These are phyloP conservation scores for Purshia tridentata DNA, from an alignment of 306 rosid species.

Conservation along the genomic window DNA sequence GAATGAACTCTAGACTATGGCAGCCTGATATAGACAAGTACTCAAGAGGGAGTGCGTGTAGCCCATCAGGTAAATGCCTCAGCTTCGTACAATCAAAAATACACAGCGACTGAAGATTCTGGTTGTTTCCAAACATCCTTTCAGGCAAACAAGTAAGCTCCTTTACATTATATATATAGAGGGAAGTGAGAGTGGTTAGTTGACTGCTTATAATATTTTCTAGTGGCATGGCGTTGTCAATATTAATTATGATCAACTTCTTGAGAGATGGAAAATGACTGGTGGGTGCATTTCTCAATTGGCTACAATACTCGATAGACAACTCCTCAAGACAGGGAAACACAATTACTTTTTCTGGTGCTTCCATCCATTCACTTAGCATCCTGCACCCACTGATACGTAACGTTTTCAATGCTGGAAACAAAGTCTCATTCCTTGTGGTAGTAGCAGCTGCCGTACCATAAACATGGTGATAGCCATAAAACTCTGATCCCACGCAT, in stretches of 20 bases:
- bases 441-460: background rate
- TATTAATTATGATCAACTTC: background rate
- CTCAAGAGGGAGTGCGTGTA: background rate
- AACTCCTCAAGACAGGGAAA: background rate
- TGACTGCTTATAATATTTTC: background rate
- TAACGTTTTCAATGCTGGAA: background rate
- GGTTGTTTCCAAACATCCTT: background rate
- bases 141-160: background rate
- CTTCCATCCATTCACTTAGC: no score
- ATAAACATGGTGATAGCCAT: background rate
- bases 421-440: background rate
- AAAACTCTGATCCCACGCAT: background rate
- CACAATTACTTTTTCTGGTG: no score
- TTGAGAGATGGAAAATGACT: background rate
- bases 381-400: background rate
- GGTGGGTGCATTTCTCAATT: background rate
- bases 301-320: fast-evolving
- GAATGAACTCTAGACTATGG: background rate
- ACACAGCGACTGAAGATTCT: background rate
- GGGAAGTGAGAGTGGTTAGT: background rate
- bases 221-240: background rate
- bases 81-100: background rate
- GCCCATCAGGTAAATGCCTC: background rate
- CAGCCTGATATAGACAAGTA: background rate
- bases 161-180: fast-evolving